Conservation (phyloP, 768 basidiomycete genomes). For the Podaxis carcinomalis region DNA sequence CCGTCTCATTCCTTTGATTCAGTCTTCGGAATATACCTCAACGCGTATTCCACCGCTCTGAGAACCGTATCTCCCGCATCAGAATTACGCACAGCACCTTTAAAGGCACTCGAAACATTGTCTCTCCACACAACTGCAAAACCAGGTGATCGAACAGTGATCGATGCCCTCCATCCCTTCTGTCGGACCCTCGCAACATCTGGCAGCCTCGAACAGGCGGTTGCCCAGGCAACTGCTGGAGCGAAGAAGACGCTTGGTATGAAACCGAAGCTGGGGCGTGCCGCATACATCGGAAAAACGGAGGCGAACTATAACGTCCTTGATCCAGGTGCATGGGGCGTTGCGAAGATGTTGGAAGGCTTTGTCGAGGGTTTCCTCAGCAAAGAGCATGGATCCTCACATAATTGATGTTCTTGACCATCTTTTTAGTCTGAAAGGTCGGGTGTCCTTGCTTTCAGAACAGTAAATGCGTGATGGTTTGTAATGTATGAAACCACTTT, state of each 20-base stretch:
- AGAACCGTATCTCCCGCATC: not conserved
- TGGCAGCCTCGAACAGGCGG: constrained; percentile 25
- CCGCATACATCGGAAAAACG: constrained; percentile 31
- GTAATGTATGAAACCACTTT: too few relatives aligned
- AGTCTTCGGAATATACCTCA: constrained; percentile 45
- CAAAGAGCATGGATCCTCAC: not conserved
- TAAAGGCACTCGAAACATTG: constrained; percentile 26
- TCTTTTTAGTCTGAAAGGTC: not conserved
- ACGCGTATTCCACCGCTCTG: constrained; percentile 27
- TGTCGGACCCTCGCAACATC: constrained; percentile 26
- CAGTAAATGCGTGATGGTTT: not conserved
- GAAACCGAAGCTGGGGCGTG: constrained; percentile 44
- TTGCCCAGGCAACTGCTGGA: constrained; percentile 33
- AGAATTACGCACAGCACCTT: constrained; percentile 11
- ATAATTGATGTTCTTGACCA: not conserved
- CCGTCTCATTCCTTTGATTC: not conserved
- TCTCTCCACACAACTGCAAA: constrained; percentile 44
- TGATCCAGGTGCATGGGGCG: constrained; percentile 57
- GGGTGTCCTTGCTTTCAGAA: not conserved
- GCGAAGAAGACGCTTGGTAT: constrained; percentile 45
- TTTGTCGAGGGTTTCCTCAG: constrained; percentile 22
- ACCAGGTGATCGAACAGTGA: constrained; percentile 51
- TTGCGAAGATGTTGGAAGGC: constrained; percentile 37
- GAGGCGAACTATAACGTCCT: constrained; percentile 18
- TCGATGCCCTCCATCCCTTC: constrained; percentile 50